phyloP scores from a whole-genome alignment of 2,329 filamentous ascomycete genomes.

The Thielaviopsis populi region DNA sequence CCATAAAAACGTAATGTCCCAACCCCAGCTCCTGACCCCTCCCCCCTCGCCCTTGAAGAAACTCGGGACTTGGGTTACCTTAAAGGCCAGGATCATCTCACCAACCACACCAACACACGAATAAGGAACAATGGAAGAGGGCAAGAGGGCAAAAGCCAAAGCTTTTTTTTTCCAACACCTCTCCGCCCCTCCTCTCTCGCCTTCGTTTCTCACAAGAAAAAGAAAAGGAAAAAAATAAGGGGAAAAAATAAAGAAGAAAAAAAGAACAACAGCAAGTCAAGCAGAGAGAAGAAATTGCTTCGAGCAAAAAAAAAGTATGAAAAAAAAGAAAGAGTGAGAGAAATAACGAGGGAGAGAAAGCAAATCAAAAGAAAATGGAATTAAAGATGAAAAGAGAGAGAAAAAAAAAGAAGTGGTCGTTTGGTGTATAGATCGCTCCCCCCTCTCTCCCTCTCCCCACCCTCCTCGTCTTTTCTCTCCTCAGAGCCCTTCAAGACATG shows the following conservation, averaged over 20 bases:
- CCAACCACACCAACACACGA: not conserved
- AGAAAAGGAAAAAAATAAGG: not conserved
- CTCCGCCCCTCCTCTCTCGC: not conserved
- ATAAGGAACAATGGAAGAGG: not conserved
- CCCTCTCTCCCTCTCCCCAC: not conserved
- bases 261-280: constrained; percentile 3
- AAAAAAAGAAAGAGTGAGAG: constrained; percentile 6
- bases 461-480: not conserved
- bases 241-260: constrained; percentile 3
- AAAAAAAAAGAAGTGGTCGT: constrained; percentile 6
- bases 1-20: constrained; percentile 2
- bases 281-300: not conserved
- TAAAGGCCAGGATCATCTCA: not conserved
- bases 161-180: not conserved
- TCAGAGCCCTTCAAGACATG: constrained; percentile 21
- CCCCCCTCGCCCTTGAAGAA: constrained; percentile 1
- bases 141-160: constrained; percentile 4
- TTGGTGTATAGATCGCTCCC: not conserved
- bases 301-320: not conserved
- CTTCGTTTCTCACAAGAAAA: constrained; percentile 6
- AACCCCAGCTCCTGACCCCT: not conserved
- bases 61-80: not conserved
- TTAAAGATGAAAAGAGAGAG: constrained; percentile 14
- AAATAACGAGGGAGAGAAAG: constrained; percentile 14
- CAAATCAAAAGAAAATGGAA: constrained; percentile 12